Evolutionary conservation across 257 asterid genomes (phyloP), one percentile per base, ranked within the genome.

Genomic region (Cruciata laevipes): DNA sequence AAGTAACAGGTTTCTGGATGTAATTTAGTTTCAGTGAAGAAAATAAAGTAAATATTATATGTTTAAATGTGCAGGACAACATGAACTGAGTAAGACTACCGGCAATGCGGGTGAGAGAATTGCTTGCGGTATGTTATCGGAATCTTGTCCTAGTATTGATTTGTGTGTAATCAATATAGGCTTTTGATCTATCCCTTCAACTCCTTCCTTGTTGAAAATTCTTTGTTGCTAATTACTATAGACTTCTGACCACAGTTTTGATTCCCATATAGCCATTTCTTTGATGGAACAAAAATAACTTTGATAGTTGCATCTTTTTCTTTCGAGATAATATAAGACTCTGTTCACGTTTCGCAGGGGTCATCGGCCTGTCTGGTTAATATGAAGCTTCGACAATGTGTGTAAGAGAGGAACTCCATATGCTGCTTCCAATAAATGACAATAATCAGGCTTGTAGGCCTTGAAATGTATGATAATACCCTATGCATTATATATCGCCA

Each of bases 101-200:
- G 98, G 98, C 73, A 92, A 92, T 83, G 97, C 98, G 68, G 98
- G 97, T 65, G 98, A 86, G 68, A 84, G 97, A 75, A 72, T 92
- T 77, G 97, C 96, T 69, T 92, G 97, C 30, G 97, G 97, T 89
- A 69, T 80, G 95, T 33, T 30, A 16, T 12, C 9, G 32, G 10
- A 21, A 51, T 60, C 47, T 4, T 25, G 21, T 6, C 18, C 17
- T 64, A 13, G 24, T 6, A 40, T 40, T 30, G 10, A 20, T 7
- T 40, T 11, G 31, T 38, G 14, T 27, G 6, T 24, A 2, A 5
- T 21, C 27, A 17, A 33, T 13, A 20, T 13, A 31, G 16, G 27
- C 31, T 57, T 37, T 6, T 32, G 7, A 35, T 63, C n/a, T 37
- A 30, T 63, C 55, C 13, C 21, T 40, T 27, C 3, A 0, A 23